A percentile compares a stretch with the other conserved stretches of the same genome.
Conservation (phyloP, 306 rosid species). For the Prosopis cineraria region DNA sequence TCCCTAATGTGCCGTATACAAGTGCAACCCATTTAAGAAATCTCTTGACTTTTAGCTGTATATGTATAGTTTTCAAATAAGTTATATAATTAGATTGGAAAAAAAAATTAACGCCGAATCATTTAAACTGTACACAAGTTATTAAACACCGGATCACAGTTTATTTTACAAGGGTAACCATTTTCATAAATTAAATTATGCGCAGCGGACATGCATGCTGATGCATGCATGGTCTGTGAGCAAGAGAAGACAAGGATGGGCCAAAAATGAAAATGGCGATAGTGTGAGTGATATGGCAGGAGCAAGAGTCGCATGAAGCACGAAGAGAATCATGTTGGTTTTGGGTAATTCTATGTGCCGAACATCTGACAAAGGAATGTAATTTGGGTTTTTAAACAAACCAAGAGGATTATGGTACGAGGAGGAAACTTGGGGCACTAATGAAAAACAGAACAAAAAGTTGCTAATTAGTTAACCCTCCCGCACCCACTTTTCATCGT, state of each 20-base stretch:
- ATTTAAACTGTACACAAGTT: too few relatives aligned
- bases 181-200: not conserved
- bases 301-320: not conserved
- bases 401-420: not conserved
- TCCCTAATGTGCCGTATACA: not conserved
- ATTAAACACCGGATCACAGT: not conserved
- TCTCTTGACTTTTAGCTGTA: not conserved
- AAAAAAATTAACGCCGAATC: too few relatives aligned
- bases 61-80: too few relatives aligned
- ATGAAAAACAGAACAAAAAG: conserved; percentile 27
- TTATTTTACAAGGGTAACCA: not conserved
- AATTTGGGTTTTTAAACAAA: too few relatives aligned
- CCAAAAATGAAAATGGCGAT: not conserved
- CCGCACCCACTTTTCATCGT: conserved; percentile 48
- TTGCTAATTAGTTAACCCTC: conserved; percentile 55
- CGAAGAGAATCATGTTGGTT: not conserved
- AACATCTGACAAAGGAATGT: not conserved
- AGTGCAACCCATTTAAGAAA: not conserved
- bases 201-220: not conserved
- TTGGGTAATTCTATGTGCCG: not conserved
- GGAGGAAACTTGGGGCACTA: conserved; percentile 18
- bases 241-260: not conserved
- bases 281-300: not conserved
- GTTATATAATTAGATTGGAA: too few relatives aligned
- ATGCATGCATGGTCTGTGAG: not conserved